Evolutionary conservation across 2,329 filamentous ascomycete species (phyloP), one percentile per base, ranked within the genome.

Genomic region (Aspergillus hortae): DNA sequence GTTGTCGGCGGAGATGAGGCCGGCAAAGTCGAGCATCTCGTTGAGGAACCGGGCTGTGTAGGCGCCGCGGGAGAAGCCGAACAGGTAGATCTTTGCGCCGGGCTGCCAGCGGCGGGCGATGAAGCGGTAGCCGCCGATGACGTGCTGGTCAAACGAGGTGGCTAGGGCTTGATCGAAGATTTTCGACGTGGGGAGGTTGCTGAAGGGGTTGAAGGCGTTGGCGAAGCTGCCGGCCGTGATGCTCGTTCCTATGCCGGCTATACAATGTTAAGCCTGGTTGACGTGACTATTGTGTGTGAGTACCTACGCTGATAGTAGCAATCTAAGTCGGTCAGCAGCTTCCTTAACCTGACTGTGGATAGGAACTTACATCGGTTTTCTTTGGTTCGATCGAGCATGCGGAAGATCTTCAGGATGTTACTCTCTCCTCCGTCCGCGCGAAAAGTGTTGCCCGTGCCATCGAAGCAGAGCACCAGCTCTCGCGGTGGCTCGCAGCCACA

Each of bases 321-420:
- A 19, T 43, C 58, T 60, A 48, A n/a, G 25, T n/a, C 1, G 10
- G 23, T 45, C 12, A 51, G 40, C 19, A 23, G 19, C 11, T 9
- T 4, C 1, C 9, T 17, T 19, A 14, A 32, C 10, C 1, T 17
- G 14, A 33, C 7, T 2, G 32, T 4, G 17, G n/a, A 19, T 10
- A 6, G 10, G 42, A 9, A 53, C 59, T 40, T 44, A 60, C 59
- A 58, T 55, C 57, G 35, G 36, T 59, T 45, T 3, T 55, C 49
- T 19, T 68, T 66, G 15, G 54, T 64, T 21, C 67, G 63, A 47
- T 70, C 64, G 2, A 71, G 59, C 67, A 72, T 70, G 6, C 69
- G 67, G 56, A 69, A 74, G 10, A 74, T 70, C 56, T 69, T 74
- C 15, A 75, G 59, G 30, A 75, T 70, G 53, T 74, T 75, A 55